Conservation (phyloP, 176 grass and related monocot species). For the Puccinellia tenuiflora region DNA sequence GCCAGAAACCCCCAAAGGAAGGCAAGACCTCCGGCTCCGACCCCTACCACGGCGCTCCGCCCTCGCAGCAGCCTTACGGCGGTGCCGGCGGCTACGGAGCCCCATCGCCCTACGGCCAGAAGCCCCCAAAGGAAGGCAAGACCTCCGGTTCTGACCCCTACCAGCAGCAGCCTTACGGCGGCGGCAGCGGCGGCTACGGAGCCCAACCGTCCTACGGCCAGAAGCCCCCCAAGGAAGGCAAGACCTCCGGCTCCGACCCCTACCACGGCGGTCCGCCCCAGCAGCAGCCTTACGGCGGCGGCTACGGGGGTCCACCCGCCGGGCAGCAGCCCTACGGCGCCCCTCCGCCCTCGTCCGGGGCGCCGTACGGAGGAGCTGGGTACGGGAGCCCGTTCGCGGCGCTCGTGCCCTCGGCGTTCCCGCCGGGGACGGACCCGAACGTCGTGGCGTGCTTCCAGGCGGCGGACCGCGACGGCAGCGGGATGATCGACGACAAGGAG, state of each 20-base stretch:
- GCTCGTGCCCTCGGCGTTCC: constrained; percentile 69
- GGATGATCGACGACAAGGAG: constrained; percentile 93
- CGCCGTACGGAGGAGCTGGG: neutral
- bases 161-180: constrained; percentile 27
- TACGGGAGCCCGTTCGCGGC: constrained; percentile 56
- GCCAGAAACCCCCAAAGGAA: constrained; percentile 27
- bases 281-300: neutral
- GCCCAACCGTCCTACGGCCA: constrained; percentile 23
- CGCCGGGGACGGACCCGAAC: constrained; percentile 82
- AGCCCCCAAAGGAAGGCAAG: constrained; percentile 46
- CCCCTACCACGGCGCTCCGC: constrained; percentile 16
- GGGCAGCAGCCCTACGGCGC: neutral
- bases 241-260: neutral
- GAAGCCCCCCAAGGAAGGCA: constrained; percentile 27
- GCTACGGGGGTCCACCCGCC: constrained; percentile 19
- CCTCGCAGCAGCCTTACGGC: constrained; percentile 1
- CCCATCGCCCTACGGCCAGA: constrained; percentile 22
- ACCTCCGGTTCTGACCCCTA: constrained; percentile 4
- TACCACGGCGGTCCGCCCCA: neutral
- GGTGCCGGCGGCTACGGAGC: constrained; percentile 19
- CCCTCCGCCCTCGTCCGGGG: no score
- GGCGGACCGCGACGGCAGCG: constrained; percentile 82
- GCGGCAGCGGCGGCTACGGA: constrained; percentile 6
- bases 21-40: constrained; percentile 6
- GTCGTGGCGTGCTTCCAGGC: constrained; percentile 92